Percentiles rank a stretch among this genome's conserved stretches.
Conservation (phyloP, 345 rosid genomes). For the Ceriops tagal region DNA sequence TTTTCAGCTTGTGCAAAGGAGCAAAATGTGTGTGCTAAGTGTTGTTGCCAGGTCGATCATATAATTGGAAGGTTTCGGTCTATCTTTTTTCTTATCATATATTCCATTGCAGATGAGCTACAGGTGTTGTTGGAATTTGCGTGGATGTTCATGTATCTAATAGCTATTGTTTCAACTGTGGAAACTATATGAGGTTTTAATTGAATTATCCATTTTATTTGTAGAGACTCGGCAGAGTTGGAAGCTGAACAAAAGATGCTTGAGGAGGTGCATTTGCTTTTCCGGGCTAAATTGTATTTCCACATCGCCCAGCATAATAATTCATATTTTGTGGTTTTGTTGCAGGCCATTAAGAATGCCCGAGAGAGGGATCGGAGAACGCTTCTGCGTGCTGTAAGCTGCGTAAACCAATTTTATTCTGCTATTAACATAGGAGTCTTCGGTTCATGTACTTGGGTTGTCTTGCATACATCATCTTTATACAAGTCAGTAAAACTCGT, state of each 20-base stretch:
- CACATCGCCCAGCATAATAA: conserved; percentile 3
- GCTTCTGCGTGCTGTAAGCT: conserved; percentile 74
- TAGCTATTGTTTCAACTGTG: background rate
- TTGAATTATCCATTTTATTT: background rate
- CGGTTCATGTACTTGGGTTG: background rate
- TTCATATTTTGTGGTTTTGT: conserved; percentile 10
- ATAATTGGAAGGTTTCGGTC: conserved; percentile 62
- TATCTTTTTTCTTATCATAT: no score
- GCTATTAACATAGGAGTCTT: background rate
- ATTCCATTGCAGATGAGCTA: no score
- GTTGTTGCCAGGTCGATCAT: conserved; percentile 49
- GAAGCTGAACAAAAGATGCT: conserved; percentile 84
- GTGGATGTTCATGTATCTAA: background rate
- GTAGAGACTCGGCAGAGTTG: conserved; percentile 64
- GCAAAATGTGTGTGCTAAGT: conserved; percentile 83
- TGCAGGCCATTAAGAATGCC: conserved; percentile 87
- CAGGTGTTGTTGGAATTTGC: background rate
- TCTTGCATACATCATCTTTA: no score
- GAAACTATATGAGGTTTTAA: background rate
- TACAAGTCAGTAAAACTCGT: no score
- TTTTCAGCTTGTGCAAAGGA: conserved; percentile 90
- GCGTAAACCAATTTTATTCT: background rate
- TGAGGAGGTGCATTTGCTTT: conserved; percentile 52
- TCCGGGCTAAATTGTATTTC: background rate
- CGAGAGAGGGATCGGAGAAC: conserved; percentile 89